Evolutionary conservation across 352 stramenopile species (phyloP), one percentile per base, ranked within the genome.

Genomic region (Pilasporangium apinafurcum): DNA sequence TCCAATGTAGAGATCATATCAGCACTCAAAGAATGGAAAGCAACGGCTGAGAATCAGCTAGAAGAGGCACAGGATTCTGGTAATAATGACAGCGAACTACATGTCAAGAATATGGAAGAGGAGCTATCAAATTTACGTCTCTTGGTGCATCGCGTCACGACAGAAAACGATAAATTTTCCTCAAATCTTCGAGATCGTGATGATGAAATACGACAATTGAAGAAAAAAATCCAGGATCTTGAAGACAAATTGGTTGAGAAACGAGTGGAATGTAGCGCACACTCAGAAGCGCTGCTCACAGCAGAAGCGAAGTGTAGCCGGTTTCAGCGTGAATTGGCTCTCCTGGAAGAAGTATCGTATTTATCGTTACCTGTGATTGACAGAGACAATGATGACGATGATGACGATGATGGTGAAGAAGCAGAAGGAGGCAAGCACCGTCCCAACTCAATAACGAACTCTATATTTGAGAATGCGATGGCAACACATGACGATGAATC

Each of bases 301-400:
- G 68, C 65, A 2, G 63, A 86, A 34, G 67, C 77, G 2, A 78
- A 73, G n/a, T 84, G 65, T 47, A 77, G 60, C 9, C 75, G 79
- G 0, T 37, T 94, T 18, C 66, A 94, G 37, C 76, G 79, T 8
- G 79, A 94, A 43, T 57, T 90, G 1, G 49, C 73, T 39, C 62
- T 92, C 29, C 63, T 94, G 33, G 75, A 91, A 30, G 72, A 89
- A 26, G 73, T 90, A 22, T 80, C 74, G 1, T 87, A 86, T 35
- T 66, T 89, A 25, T 80, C 75, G 13, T 56, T 84, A 9, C 74
- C 79, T 1, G 68, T 85, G 18, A 68, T 84, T 27, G 75, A 91
- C 29, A 40, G 49, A 8, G 79, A 92, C 43, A 62, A 71, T 1
- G 72, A 88, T 43, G 70, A 85, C 35, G 80, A 81, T 34, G 71